Evolutionary conservation across 305 asterid species (phyloP), one percentile per base, ranked within the genome.

Genomic region (Rubia occidens): DNA sequence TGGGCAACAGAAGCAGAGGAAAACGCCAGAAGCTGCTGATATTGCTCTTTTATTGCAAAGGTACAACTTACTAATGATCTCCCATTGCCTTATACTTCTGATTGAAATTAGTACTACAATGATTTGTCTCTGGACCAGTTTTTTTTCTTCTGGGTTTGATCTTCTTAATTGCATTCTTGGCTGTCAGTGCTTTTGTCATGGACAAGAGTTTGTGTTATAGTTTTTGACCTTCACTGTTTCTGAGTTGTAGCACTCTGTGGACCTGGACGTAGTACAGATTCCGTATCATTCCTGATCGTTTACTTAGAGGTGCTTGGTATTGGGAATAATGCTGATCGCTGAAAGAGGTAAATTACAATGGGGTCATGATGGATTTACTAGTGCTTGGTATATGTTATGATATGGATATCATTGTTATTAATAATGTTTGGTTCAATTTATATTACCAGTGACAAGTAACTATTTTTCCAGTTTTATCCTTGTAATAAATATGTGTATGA

Each of bases 11-110:
- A 94, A 91, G 87, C 97, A 88, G 78, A 82, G 85, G 59, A 94
- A 94, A 79, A 87, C 88, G 77, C 97, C 96, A 6, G 97, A 94
- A 87, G 99, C 99, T 35, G 80, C 94, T 82, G 99, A 94, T 80
- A 91, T 94, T 77, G 91, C 95, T 72, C 79, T 94, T 76, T 85
- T 94, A 76, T 85, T 94, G 74, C 96, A 85, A 79, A 89, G 99
- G 99, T 91, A 18, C 71, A 77, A 62, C 49, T 65, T 72, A 56
- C 20, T 55, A 18, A 5, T 69, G 72, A 56, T 67, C 21, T 20
- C 43, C 13, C 0, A 11, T 1, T 49, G 43, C 35, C 32, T 13
- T 66, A 2, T 8, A 1, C 13, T 14, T 45, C 10, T 64, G 54
- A 64, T 61, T 35, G 21, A 10, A 37, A 26, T 66, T 66, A 15